Conservation (phyloP, 257 asterid species). For the Voacanga thouarsii region DNA sequence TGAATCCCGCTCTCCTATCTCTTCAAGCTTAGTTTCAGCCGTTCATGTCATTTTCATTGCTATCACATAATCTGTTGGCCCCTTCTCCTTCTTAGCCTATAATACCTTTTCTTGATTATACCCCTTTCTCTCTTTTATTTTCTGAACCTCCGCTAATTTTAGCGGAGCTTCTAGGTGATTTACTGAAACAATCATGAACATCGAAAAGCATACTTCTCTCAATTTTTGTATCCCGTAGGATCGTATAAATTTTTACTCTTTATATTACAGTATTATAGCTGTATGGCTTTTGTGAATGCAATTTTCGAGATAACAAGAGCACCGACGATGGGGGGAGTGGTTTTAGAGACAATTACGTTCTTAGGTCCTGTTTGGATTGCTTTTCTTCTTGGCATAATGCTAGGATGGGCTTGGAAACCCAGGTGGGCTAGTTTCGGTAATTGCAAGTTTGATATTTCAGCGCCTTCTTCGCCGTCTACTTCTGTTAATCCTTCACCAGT, state of each 20-base stretch:
- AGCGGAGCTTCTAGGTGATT: neutral
- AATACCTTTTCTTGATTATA: neutral
- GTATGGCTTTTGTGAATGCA: constrained; percentile 46
- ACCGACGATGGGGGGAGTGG: constrained; percentile 50
- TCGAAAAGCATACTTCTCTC: neutral
- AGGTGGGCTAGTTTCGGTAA: constrained; percentile 59
- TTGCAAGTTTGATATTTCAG: constrained; percentile 55
- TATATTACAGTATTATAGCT: constrained; percentile 8
- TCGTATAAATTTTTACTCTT: neutral
- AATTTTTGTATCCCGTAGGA: neutral
- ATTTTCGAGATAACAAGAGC: constrained; percentile 53
- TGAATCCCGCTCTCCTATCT: constrained; percentile 17
- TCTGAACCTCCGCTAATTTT: neutral
- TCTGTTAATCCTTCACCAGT: constrained; percentile 22
- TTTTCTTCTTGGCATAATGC: constrained; percentile 58
- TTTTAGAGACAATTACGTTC: constrained; percentile 54
- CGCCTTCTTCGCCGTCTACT: constrained; percentile 57
- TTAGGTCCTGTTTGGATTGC: constrained; percentile 77
- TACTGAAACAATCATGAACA: neutral
- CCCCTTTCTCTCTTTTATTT: neutral
- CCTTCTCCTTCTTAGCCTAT: neutral
- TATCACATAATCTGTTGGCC: constrained; percentile 16
- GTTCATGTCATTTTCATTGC: constrained; percentile 34
- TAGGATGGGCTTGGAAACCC: constrained; percentile 98
- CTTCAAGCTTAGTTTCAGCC: constrained; percentile 31